Conservation (phyloP, 2,329 filamentous ascomycete species). For the Aspergillus sp. region DNA sequence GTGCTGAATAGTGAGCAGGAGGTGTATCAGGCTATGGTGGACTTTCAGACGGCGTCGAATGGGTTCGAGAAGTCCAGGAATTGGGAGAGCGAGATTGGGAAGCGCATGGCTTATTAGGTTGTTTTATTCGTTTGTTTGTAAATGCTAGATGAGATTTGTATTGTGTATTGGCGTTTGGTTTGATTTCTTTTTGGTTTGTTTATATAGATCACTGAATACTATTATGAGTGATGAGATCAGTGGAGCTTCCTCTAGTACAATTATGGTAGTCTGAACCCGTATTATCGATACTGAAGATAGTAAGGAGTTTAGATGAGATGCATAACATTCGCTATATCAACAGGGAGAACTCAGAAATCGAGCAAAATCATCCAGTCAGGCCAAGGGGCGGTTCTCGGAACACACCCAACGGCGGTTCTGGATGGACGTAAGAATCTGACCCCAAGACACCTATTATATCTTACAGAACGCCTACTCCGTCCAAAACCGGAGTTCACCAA, state of each 20-base stretch:
- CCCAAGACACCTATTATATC: background rate
- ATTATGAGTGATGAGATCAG: background rate
- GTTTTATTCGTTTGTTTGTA: background rate
- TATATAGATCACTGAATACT: background rate
- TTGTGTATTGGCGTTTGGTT: constrained; percentile 3
- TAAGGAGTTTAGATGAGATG: background rate
- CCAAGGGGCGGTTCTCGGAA: background rate
- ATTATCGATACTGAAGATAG: no score
- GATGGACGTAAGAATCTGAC: background rate
- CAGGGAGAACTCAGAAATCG: background rate
- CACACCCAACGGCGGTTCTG: background rate
- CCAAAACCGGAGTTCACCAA: background rate
- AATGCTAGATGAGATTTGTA: background rate
- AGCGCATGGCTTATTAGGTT: constrained; percentile 60
- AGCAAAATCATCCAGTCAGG: background rate
- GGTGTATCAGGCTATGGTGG: constrained; percentile 73
- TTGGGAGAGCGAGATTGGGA: constrained; percentile 87
- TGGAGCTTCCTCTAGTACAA: background rate
- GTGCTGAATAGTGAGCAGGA: constrained; percentile 72
- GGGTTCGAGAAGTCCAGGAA: constrained; percentile 77
- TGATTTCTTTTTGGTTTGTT: background rate
- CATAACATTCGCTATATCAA: constrained; percentile 5
- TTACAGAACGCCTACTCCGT: background rate
- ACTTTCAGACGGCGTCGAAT: constrained; percentile 72
- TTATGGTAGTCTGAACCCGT: background rate